phyloP scores from a whole-genome alignment of 2,329 filamentous ascomycete species.

The Microascus cirrosus region DNA sequence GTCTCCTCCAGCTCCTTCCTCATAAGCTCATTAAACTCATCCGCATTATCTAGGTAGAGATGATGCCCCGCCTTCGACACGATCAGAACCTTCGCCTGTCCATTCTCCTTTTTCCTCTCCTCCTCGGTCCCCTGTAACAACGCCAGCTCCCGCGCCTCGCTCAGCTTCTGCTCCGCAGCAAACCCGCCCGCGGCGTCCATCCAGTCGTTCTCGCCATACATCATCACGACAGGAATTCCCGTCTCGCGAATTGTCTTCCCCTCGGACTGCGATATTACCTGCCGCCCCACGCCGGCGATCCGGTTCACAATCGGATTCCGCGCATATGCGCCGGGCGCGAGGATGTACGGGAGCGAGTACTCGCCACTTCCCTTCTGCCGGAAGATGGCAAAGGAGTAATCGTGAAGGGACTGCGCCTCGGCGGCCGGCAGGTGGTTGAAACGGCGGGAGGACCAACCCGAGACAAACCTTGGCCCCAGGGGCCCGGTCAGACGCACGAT shows the following conservation, averaged over 20 bases:
- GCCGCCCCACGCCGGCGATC: constrained; percentile 79
- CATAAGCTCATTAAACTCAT: constrained; percentile 44
- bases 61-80: constrained; percentile 53
- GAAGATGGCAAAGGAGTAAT: constrained; percentile 92
- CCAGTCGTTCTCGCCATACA: constrained; percentile 98
- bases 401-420: constrained; percentile 77
- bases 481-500: constrained; percentile 82
- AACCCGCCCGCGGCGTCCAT: constrained; percentile 89
- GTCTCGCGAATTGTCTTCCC: constrained; percentile 31
- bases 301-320: constrained; percentile 77
- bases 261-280: constrained; percentile 29
- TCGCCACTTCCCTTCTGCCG: constrained; percentile 85
- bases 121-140: constrained; percentile 53
- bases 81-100: constrained; percentile 70
- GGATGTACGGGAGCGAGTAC: constrained; percentile 83
- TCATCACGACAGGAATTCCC: constrained; percentile 75
- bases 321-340: constrained; percentile 88
- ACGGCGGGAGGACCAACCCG: constrained; percentile 85
- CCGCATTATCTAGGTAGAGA: constrained; percentile 47
- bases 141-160: constrained; percentile 49
- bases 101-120: constrained; percentile 62
- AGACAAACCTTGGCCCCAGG: constrained; percentile 81
- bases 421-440: constrained; percentile 77
- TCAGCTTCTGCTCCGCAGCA: constrained; percentile 68
- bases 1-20: constrained; percentile 43